These are phyloP conservation scores for Gaeumannomyces sp. DNA, from an alignment of 2,329 filamentous ascomycete species.

Conservation along the genomic window DNA sequence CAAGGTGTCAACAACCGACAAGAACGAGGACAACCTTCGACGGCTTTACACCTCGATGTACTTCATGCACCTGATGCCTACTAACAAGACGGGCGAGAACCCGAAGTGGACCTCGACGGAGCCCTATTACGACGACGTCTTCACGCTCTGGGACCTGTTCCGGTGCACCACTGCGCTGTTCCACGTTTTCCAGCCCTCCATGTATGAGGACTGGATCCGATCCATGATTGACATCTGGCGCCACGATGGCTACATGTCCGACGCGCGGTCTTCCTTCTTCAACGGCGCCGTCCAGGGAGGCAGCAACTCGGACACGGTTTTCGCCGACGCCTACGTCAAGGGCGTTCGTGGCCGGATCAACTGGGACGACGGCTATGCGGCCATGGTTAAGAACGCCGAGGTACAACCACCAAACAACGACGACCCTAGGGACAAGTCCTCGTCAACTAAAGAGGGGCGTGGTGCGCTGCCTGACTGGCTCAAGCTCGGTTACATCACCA, in stretches of 20 bases:
- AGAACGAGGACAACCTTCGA: slow-evolving; percentile 45
- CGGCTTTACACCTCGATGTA: slow-evolving; percentile 64
- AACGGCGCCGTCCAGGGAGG: slow-evolving; percentile 66
- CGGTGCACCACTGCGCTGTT: slow-evolving; percentile 59
- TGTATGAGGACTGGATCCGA: slow-evolving; percentile 60
- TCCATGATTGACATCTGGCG: slow-evolving; percentile 64
- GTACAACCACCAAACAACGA: slow-evolving; percentile 52
- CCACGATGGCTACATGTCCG: slow-evolving; percentile 57
- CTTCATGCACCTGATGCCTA: slow-evolving; percentile 63
- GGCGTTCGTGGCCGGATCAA: slow-evolving; percentile 56
- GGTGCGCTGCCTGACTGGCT: slow-evolving; percentile 66
- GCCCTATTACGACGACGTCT: slow-evolving; percentile 67
- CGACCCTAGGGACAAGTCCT: slow-evolving; percentile 49
- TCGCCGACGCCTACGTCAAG: slow-evolving; percentile 68
- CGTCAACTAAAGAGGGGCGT: slow-evolving; percentile 61
- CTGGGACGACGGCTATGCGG: slow-evolving; percentile 56
- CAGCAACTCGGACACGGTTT: slow-evolving; percentile 64
- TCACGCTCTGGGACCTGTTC: slow-evolving; percentile 62
- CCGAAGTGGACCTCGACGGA: slow-evolving; percentile 57
- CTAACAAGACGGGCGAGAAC: slow-evolving; percentile 66
- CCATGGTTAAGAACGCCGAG: slow-evolving; percentile 64
- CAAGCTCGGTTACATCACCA: slow-evolving; percentile 58
- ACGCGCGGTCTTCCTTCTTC: slow-evolving; percentile 61
- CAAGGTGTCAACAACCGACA: slow-evolving; percentile 56
- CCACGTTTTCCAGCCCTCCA: slow-evolving; percentile 56